Base-by-base conservation (phyloP, 805 yeast species). In the Monosporozyma yasuniensis region DNA sequence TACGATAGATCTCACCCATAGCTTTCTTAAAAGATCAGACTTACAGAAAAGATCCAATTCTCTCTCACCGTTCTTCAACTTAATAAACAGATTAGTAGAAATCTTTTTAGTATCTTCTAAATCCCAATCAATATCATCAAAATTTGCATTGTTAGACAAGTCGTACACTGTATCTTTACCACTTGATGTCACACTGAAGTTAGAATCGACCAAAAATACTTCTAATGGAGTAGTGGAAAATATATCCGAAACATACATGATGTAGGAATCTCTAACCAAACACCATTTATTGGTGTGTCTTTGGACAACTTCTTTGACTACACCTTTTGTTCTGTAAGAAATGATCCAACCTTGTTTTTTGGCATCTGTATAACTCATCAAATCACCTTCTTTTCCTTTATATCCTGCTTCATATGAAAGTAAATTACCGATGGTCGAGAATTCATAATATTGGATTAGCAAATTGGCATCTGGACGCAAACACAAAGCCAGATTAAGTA, bases 241-340 rank as follows among this genome's bases (percentile, higher is more conserved):
- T 51, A 90, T 82, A 61, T 87, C 90, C 3, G 95, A 81, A 1
- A 89, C 96, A 63, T 87, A 86, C 69, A 85, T 79, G 41, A 93
- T 74, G 60, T 87, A 93, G 1, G 96, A 84, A 61, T 82, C 84
- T 50, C 98, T 77, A 2, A 93, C 79, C 50, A 93, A 69, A 54
- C 88, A 81, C 99, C 99, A 93, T 66, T 93, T 93, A 39, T 82
- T 83, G 0, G 95, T 83, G 56, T 95, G 91, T 66, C 99, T 80
- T 55, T 79, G 81, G 47, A 91, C 84, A 96, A 93, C 88, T 35
- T 87, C 89, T 56, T 79, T 78, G 58, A 88, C 71, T 59, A 87
- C 97, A 53, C 80, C 78, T 7, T 87, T 80, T 53, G 78, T 80
- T 66, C 88, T 79, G 62, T 91, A 97, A 3, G 93, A 86, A 5